These are phyloP conservation scores for Boletus speciosus DNA, from an alignment of 768 basidiomycete species.

Conservation along the genomic window DNA sequence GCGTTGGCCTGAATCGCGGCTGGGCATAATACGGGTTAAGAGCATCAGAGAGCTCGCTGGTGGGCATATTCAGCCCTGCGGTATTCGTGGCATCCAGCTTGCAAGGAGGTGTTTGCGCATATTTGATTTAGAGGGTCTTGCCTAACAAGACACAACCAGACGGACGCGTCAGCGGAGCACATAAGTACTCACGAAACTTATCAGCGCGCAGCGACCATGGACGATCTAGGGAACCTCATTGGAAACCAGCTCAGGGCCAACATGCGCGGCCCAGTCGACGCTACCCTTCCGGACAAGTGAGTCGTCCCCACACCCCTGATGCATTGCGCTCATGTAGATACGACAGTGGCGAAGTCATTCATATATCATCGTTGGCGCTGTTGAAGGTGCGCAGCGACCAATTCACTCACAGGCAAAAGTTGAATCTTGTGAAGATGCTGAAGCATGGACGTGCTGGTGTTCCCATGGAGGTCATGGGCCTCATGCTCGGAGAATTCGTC, in stretches of 20 bases:
- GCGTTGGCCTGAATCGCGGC: slow-evolving; percentile 32
- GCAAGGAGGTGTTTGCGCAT: slow-evolving; percentile 24
- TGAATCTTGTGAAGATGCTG: slow-evolving; percentile 70
- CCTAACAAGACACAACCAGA: slow-evolving; percentile 17
- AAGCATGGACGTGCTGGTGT: slow-evolving; percentile 99
- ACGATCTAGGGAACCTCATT: slow-evolving; percentile 52
- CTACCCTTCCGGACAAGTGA: slow-evolving; percentile 73
- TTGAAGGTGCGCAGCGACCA: slow-evolving; percentile 66
- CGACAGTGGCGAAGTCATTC: slow-evolving; percentile 84
- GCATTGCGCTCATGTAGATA: slow-evolving; percentile 1
- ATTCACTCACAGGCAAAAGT: background rate
- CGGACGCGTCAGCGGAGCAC: slow-evolving; percentile 40
- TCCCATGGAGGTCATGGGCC: slow-evolving; percentile 99
- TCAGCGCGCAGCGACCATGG: slow-evolving; percentile 17
- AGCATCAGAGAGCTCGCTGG: slow-evolving; percentile 76
- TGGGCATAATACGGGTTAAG: slow-evolving; percentile 66
- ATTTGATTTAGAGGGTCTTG: slow-evolving; percentile 30
- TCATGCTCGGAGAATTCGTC: slow-evolving; percentile 97
- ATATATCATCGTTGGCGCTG: slow-evolving; percentile 95
- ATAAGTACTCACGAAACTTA: background rate
- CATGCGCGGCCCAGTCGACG: slow-evolving; percentile 43
- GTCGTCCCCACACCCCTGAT: slow-evolving; percentile 15
- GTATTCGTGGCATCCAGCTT: background rate
- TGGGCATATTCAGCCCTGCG: slow-evolving; percentile 40
- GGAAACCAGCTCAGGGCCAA: slow-evolving; percentile 46